These are phyloP conservation scores for Linnemannia exigua DNA, from an alignment of 192 early-diverging fungal species.

Conservation along the genomic window DNA sequence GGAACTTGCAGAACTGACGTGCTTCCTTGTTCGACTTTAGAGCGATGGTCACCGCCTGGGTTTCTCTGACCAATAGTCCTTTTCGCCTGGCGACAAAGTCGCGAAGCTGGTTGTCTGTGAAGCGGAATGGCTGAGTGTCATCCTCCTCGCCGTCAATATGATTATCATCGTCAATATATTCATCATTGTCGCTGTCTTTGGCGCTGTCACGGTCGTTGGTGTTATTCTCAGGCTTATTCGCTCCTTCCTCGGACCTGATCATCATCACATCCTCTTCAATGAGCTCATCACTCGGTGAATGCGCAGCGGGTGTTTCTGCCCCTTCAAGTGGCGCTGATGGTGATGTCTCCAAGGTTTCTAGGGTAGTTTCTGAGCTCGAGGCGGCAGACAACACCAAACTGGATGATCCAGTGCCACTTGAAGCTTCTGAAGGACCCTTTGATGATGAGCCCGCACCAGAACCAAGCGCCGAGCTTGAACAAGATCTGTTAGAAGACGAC, in stretches of 20 bases:
- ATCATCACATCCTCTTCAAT: background rate
- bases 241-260: background rate
- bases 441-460: background rate
- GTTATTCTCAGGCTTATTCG: background rate
- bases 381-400: background rate
- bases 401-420: background rate
- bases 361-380: background rate
- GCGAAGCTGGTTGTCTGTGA: background rate
- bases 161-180: background rate
- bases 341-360: background rate
- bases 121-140: background rate
- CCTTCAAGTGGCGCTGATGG: background rate
- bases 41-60: background rate
- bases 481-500: background rate
- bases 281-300: background rate
- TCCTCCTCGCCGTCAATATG: background rate
- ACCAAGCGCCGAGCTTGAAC: background rate
- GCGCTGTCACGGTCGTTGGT: background rate
- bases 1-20: conserved; percentile 1
- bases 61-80: background rate
- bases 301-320: background rate
- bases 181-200: background rate
- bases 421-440: background rate
- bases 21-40: background rate
- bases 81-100: background rate